A percentile compares a stretch with the other conserved stretches of the same genome.
Conservation (phyloP, 2,329 filamentous ascomycete species). For the Ophiostoma australiae region DNA sequence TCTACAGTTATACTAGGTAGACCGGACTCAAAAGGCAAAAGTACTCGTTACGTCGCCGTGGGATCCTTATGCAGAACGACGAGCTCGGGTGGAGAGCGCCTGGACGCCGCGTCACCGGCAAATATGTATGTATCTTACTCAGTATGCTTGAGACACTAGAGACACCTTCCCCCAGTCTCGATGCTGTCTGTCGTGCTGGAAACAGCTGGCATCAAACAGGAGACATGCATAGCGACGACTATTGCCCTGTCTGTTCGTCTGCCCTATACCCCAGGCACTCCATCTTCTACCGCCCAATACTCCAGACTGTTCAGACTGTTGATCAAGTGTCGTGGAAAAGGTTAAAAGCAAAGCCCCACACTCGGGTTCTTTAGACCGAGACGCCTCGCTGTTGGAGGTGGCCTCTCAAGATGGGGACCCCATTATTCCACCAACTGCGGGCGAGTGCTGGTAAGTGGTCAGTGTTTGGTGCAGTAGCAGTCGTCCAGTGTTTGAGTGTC, state of each 20-base stretch:
- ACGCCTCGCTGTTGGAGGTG: not conserved
- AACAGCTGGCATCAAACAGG: not conserved
- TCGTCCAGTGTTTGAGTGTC: not conserved
- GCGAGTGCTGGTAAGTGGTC: not conserved
- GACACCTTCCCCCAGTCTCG: not conserved
- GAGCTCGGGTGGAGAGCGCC: constrained; percentile 1
- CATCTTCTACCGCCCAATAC: not conserved
- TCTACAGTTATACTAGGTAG: not conserved
- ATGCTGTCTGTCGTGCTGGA: too few relatives aligned
- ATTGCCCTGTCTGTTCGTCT: not conserved
- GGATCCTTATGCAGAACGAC: constrained; percentile 1
- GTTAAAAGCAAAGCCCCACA: constrained; percentile 13
- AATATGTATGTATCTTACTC: not conserved
- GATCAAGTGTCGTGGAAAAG: constrained; percentile 8
- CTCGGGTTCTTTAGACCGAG: constrained; percentile 22
- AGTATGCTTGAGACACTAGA: not conserved
- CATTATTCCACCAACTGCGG: constrained; percentile 24
- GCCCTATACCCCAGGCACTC: not conserved
- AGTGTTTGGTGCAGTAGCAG: not conserved
- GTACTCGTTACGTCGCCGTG: not conserved
- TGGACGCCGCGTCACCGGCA: not conserved
- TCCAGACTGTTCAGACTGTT: not conserved
- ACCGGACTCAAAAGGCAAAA: not conserved
- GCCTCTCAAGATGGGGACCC: not conserved
- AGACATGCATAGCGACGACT: not conserved